Percentiles rank a stretch among this genome's conserved stretches.
Conservation (phyloP, 2,329 filamentous ascomycete species). For the Colletotrichum chrysophilum region DNA sequence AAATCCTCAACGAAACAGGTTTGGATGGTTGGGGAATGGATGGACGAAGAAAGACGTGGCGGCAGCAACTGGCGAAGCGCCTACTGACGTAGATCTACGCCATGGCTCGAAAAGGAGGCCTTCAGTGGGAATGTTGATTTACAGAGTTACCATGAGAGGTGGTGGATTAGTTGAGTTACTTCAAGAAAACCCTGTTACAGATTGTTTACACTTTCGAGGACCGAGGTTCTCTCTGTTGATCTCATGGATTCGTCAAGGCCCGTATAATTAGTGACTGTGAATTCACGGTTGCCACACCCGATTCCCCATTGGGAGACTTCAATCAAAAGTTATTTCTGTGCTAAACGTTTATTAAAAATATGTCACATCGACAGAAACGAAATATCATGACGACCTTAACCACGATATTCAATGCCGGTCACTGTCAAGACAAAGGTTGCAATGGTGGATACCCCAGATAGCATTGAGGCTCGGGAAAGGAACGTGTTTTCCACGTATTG, state of each 20-base stretch:
- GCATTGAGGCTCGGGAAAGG: background rate
- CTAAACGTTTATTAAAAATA: background rate
- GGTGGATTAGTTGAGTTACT: background rate
- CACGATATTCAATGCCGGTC: background rate
- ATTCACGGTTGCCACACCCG: background rate
- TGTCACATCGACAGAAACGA: fast-evolving
- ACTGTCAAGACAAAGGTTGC: background rate
- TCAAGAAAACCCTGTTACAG: fast-evolving
- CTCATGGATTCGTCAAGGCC: fast-evolving
- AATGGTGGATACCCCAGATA: background rate
- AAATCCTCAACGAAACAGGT: background rate
- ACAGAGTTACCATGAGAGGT: background rate
- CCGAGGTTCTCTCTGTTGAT: background rate
- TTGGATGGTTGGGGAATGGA: background rate
- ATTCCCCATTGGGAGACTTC: background rate
- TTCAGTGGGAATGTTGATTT: background rate
- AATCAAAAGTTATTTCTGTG: fast-evolving
- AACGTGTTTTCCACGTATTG: background rate
- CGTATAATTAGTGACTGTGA: background rate
- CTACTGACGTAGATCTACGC: background rate
- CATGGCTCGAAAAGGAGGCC: background rate
- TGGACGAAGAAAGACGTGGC: background rate
- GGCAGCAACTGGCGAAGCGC: background rate
- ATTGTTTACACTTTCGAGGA: background rate
- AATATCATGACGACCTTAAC: background rate